Evolutionary conservation across 2,329 filamentous ascomycete genomes (phyloP).

Genomic region (Fusarium palustre): DNA sequence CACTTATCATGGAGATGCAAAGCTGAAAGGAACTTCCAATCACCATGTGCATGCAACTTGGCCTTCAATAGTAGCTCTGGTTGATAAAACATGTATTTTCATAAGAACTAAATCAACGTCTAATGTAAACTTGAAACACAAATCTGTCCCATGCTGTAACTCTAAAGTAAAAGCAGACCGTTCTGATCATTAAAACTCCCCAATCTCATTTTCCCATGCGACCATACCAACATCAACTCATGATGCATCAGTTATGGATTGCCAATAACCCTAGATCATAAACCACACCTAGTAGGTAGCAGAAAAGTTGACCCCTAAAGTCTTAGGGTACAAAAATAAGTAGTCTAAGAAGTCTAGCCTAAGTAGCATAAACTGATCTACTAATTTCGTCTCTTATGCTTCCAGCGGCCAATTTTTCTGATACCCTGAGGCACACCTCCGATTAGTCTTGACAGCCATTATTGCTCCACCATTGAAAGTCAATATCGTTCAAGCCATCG

Average conservation of each 20-base stretch:
- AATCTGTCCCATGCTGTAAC: background rate
- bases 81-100: background rate
- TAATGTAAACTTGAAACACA: background rate
- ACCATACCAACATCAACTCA: background rate
- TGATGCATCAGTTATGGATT: background rate
- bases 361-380: too few relatives aligned
- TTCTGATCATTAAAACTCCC: background rate
- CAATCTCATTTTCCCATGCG: background rate
- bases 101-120: background rate
- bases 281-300: too few relatives aligned
- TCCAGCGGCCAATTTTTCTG: too few relatives aligned
- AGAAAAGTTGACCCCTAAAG: too few relatives aligned
- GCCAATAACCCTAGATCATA: background rate
- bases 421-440: too few relatives aligned
- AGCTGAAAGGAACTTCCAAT: background rate
- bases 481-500: background rate
- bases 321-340: too few relatives aligned
- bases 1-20: background rate
- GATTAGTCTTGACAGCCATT: background rate
- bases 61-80: background rate
- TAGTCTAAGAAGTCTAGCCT: too few relatives aligned
- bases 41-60: background rate
- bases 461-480: background rate
- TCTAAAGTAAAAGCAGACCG: background rate
- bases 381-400: too few relatives aligned